These are phyloP conservation scores for Schizosaccharomyces osmophilus DNA, from an alignment of 805 yeast species.

Conservation along the genomic window DNA sequence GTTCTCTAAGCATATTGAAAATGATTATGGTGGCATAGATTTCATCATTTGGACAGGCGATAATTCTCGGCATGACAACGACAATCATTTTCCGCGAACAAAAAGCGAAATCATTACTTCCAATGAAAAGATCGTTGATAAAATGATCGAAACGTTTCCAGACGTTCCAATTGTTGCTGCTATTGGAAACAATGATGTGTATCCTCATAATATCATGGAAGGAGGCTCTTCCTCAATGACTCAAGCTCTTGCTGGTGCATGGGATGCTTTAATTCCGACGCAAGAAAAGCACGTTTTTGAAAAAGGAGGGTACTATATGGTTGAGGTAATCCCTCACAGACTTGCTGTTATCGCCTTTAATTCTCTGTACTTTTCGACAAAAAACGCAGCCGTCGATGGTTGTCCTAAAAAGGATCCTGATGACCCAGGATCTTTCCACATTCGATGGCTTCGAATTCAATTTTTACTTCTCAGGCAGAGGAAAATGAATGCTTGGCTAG, in stretches of 20 bases:
- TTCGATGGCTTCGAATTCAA: constrained; percentile 55
- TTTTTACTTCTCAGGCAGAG: constrained; percentile 48
- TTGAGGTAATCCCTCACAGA: constrained; percentile 56
- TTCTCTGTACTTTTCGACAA: constrained; percentile 47
- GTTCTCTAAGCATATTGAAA: constrained; percentile 12
- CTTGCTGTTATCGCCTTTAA: constrained; percentile 60
- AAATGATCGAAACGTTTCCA: constrained; percentile 9
- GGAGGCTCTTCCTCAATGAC: constrained; percentile 80
- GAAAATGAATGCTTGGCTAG: constrained; percentile 62
- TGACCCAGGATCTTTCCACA: constrained; percentile 58
- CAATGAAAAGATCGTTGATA: constrained; percentile 17
- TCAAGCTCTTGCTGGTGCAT: constrained; percentile 45
- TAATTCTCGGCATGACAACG: constrained; percentile 35
- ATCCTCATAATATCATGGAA: constrained; percentile 65
- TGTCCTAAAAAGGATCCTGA: constrained; percentile 31
- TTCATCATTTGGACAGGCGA: constrained; percentile 85
- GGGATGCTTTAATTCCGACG: constrained; percentile 53
- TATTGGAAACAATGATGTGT: constrained; percentile 70
- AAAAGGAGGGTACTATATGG: constrained; percentile 48
- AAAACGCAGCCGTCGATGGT: constrained; percentile 61
- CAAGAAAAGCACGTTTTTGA: constrained; percentile 53
- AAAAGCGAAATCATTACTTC: constrained; percentile 45
- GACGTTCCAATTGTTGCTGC: constrained; percentile 33
- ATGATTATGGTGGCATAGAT: constrained; percentile 23
- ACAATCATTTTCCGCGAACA: constrained; percentile 41